A percentile compares a stretch with the other conserved stretches of the same genome.
phyloP scores from a whole-genome alignment of 306 rosid species.

The Prunus dulcis region DNA sequence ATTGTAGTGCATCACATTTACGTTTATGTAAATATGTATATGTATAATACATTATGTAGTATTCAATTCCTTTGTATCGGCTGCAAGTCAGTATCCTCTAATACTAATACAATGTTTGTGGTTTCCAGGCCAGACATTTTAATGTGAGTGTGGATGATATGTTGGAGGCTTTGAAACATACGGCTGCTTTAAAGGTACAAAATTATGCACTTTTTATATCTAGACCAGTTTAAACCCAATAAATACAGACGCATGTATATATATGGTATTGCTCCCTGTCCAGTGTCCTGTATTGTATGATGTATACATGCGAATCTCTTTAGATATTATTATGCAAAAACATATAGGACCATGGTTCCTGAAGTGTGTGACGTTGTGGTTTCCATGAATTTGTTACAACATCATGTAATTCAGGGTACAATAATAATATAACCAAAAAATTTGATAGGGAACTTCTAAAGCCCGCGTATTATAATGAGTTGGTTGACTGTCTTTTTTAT shows the following conservation, averaged over 20 bases:
- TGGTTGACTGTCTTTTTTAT: background rate
- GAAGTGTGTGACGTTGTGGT: background rate
- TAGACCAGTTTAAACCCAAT: background rate
- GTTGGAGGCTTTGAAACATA: conserved; percentile 76
- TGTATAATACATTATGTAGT: background rate
- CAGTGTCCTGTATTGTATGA: background rate
- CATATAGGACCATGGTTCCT: background rate
- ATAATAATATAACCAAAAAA: background rate
- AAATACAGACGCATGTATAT: background rate
- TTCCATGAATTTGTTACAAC: background rate
- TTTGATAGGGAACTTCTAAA: background rate
- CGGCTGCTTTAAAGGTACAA: conserved; percentile 52
- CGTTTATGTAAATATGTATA: background rate
- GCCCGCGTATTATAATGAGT: background rate
- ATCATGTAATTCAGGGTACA: background rate
- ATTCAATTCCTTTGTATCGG: background rate
- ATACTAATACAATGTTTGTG: conserved; percentile 16
- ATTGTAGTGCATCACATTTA: background rate
- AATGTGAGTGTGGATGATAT: conserved; percentile 80
- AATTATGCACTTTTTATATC: background rate
- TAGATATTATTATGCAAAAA: background rate
- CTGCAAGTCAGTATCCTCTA: background rate
- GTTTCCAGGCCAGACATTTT: conserved; percentile 87
- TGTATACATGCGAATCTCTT: background rate
- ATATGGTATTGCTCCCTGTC: background rate